A percentile compares a stretch with the other conserved stretches of the same genome.
These are phyloP conservation scores for Tetrapisispora pingtungensis DNA, from an alignment of 805 yeast species.

Conservation along the genomic window DNA sequence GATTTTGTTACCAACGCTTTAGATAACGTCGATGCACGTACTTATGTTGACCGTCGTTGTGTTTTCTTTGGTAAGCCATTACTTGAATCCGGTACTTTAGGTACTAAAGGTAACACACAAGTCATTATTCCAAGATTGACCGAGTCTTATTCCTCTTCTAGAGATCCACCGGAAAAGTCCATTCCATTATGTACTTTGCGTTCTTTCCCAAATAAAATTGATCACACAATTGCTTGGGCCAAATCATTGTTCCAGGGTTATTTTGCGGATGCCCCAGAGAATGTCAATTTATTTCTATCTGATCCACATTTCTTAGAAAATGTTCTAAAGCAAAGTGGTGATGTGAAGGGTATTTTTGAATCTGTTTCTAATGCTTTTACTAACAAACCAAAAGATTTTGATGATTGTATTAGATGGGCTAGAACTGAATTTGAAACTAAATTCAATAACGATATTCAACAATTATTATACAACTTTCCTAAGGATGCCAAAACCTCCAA, in stretches of 20 bases:
- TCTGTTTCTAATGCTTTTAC: slow-evolving; percentile 67
- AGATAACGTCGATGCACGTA: slow-evolving; percentile 96
- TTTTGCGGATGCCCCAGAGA: slow-evolving; percentile 84
- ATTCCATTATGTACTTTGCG: slow-evolving; percentile 95
- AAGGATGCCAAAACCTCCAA: slow-evolving; percentile 80
- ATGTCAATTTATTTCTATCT: slow-evolving; percentile 79
- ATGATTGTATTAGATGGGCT: slow-evolving; percentile 94
- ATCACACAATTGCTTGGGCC: slow-evolving; percentile 99
- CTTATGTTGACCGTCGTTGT: slow-evolving; percentile 95
- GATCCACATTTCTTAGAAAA: slow-evolving; percentile 91
- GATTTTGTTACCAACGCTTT: slow-evolving; percentile 94
- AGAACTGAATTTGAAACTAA: slow-evolving; percentile 78
- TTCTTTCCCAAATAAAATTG: slow-evolving; percentile 96
- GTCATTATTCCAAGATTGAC: slow-evolving; percentile 89
- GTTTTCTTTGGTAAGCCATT: slow-evolving; percentile 84
- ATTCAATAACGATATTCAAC: slow-evolving; percentile 77
- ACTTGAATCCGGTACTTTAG: slow-evolving; percentile 93
- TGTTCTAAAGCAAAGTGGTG: slow-evolving; percentile 84
- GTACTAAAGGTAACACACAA: slow-evolving; percentile 97
- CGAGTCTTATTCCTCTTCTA: slow-evolving; percentile 91
- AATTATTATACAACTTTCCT: slow-evolving; percentile 89
- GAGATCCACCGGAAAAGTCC: slow-evolving; percentile 97
- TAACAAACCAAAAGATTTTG: slow-evolving; percentile 79
- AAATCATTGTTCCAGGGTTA: slow-evolving; percentile 88
- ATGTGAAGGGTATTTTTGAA: slow-evolving; percentile 77